phyloP scores from a whole-genome alignment of 2,329 filamentous ascomycete genomes.

The Geosmithia morbida region DNA sequence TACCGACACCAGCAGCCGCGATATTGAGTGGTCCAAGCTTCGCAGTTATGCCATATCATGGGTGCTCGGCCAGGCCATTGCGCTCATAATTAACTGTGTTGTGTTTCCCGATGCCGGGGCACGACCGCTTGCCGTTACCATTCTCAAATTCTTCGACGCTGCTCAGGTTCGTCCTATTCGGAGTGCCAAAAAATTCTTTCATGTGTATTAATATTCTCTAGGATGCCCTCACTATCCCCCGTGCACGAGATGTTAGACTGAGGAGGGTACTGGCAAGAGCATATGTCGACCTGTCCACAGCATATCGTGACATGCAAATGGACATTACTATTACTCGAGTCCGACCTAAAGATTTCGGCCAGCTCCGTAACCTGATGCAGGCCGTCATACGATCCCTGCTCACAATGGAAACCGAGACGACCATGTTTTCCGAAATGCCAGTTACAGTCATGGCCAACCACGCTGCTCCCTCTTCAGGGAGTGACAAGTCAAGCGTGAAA shows the following conservation, averaged over 20 bases:
- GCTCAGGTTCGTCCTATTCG: conserved; percentile 24
- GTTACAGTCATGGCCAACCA: conserved; percentile 3
- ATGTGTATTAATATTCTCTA: conserved; percentile 1
- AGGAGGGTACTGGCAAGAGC: conserved; percentile 31
- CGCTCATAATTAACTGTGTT: conserved; percentile 29
- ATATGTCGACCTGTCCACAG: conserved; percentile 41
- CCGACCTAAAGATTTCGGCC: conserved; percentile 30
- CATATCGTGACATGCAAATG: conserved; percentile 38
- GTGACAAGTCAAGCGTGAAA: background rate
- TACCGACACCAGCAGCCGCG: conserved; percentile 26
- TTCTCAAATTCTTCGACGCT: conserved; percentile 29
- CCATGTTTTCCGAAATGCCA: conserved; percentile 22
- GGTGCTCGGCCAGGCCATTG: conserved; percentile 38
- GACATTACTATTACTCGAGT: conserved; percentile 42
- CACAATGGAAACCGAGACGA: conserved; percentile 32
- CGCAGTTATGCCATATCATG: conserved; percentile 39
- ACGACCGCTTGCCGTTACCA: conserved; percentile 29
- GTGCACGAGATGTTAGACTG: conserved; percentile 12
- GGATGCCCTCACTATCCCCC: conserved; percentile 17
- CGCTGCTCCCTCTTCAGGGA: background rate
- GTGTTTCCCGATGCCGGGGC: conserved; percentile 42
- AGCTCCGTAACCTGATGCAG: conserved; percentile 39
- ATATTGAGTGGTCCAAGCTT: conserved; percentile 33
- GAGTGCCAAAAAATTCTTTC: background rate
- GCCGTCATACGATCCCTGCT: conserved; percentile 37